phyloP scores from a whole-genome alignment of 495 filamentous ascomycete genomes.

The Podospora pseudoanserina region DNA sequence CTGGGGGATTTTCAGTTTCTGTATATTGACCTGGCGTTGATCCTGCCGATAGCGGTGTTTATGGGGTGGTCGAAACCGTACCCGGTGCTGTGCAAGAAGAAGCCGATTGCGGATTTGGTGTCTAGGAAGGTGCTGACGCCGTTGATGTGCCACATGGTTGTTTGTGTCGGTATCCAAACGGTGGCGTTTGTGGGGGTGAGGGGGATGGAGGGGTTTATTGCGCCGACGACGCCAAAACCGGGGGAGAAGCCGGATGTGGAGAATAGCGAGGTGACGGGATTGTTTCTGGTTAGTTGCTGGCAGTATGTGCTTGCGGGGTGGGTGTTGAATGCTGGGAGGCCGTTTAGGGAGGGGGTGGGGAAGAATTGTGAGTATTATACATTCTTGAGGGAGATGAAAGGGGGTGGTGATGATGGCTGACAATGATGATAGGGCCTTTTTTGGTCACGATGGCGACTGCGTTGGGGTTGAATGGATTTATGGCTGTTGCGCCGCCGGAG shows the following conservation, averaged over 20 bases:
- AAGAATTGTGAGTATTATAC: conserved; percentile 62
- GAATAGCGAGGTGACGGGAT: conserved; percentile 86
- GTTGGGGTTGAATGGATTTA: conserved; percentile 63
- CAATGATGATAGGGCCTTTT: conserved; percentile 61
- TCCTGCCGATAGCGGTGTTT: conserved; percentile 94
- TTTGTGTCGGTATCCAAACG: conserved; percentile 76
- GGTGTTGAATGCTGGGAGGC: conserved; percentile 82
- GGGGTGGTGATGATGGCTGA: too few species aligned
- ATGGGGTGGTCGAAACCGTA: conserved; percentile 96
- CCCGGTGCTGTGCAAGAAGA: conserved; percentile 71
- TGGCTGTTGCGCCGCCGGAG: conserved; percentile 67
- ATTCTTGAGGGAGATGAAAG: too few species aligned
- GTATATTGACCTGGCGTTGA: conserved; percentile 89
- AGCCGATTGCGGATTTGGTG: conserved; percentile 89
- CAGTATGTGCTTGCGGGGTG: conserved; percentile 90
- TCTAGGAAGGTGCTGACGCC: conserved; percentile 90
- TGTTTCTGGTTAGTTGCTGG: conserved; percentile 88
- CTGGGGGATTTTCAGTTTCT: conserved; percentile 97
- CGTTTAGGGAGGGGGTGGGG: conserved; percentile 77
- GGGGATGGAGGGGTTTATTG: conserved; percentile 78
- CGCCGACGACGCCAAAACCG: conserved; percentile 67
- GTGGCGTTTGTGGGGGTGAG: conserved; percentile 68
- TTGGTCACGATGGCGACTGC: conserved; percentile 69
- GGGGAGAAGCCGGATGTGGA: conserved; percentile 72
- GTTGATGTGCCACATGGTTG: conserved; percentile 80